Evolutionary conservation across 208 protist species (phyloP), one percentile per base, ranked within the genome.

Genomic region (Leishmania braziliensis): DNA sequence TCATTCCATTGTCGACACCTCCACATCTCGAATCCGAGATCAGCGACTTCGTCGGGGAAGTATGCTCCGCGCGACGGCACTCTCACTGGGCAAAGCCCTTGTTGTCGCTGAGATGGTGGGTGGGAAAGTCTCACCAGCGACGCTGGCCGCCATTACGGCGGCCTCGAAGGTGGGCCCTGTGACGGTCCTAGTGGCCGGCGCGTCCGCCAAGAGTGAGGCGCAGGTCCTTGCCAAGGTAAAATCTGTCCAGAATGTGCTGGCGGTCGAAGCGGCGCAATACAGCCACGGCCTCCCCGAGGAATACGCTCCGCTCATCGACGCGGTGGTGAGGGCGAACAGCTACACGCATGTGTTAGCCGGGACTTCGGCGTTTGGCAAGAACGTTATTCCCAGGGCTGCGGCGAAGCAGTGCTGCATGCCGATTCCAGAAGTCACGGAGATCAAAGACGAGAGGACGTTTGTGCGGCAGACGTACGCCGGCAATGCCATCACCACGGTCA

Each of bases 391-490:
- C 18, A 91, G 98, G 66, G 89, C 99, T 0, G 98, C 97, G 2
- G 98, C 96, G 33, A 81, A 89, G 77, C 87, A 97, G 9, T 93
- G 99, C 83, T 92, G 97, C 62, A 89, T 92, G 74, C 92, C 95
- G 43, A 96, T 99, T 75, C 94, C 94, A 14, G 98, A 99, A 36
- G 91, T 99, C 48, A 96, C 96, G 5, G 88, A 83, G 16, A 86
- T 99, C 43, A 88, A 98, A 84, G 82, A 85, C 68, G 94, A 93
- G 63, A 89, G 98, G 80, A 99, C 98, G 3, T 99, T 99, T 88
- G 92, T 96, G 23, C 96, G 99, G 26, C 95, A 98, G 43, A 99
- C 99, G 77, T 99, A 99, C 88, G 99, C 99, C 39, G 99, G 99
- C 56, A 99, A 99, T 86, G 99, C 98, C 29, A 91, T 99, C 68